These are phyloP conservation scores for Dysphania ambrosioides DNA, from an alignment of 148 eudicot genomes.

Conservation along the genomic window DNA sequence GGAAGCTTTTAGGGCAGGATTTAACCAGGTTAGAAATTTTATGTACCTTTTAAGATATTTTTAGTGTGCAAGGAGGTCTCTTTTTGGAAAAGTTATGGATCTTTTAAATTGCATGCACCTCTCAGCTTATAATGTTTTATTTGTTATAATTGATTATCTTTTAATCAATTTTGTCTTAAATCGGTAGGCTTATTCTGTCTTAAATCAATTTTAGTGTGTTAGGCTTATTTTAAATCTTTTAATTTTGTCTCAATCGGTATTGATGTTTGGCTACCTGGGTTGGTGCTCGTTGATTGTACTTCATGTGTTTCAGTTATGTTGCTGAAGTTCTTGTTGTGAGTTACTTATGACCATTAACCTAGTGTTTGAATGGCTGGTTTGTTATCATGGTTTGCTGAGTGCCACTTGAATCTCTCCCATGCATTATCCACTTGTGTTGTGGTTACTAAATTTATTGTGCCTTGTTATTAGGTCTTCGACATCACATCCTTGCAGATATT, in stretches of 20 bases:
- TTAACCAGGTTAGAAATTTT: slow-evolving; percentile 65
- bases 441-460: not conserved
- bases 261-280: too few relatives aligned
- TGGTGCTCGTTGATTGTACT: not conserved
- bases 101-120: not conserved
- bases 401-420: not conserved
- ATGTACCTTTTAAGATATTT: not conserved
- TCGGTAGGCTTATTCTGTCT: too few relatives aligned
- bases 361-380: not conserved
- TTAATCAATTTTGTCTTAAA: too few relatives aligned
- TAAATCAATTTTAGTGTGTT: too few relatives aligned
- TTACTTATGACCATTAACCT: not conserved
- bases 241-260: too few relatives aligned
- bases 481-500: slow-evolving; percentile 79
- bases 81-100: not conserved
- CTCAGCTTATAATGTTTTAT: too few relatives aligned
- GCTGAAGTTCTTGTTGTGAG: not conserved
- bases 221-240: too few relatives aligned
- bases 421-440: not conserved
- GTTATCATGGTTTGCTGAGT: not conserved
- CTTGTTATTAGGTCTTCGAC: slow-evolving; percentile 72
- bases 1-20: slow-evolving; percentile 95
- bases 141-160: too few relatives aligned
- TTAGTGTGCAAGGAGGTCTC: not conserved
- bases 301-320: not conserved